Evolutionary conservation across 768 basidiomycete species (phyloP).

Genomic region (Steccherinum ochraceum): DNA sequence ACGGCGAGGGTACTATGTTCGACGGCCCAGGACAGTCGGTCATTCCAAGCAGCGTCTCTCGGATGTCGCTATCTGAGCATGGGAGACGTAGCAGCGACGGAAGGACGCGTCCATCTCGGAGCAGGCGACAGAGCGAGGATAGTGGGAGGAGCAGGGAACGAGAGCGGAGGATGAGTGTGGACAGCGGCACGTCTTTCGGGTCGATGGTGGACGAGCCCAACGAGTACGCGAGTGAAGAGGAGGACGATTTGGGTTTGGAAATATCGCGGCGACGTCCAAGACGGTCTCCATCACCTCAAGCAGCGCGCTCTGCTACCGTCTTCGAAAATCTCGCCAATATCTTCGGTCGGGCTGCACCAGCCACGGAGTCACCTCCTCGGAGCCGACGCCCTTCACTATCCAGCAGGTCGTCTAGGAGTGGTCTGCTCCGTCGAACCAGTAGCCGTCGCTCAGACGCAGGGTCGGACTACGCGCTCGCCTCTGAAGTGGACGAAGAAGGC

Average conservation of each 20-base stretch:
- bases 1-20: slow-evolving; percentile 64
- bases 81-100: slow-evolving; percentile 51
- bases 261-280: slow-evolving; percentile 10
- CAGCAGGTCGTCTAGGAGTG: slow-evolving; percentile 40
- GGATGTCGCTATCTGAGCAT: slow-evolving; percentile 62
- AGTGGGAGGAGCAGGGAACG: slow-evolving; percentile 5
- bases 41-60: slow-evolving; percentile 74
- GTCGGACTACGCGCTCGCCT: slow-evolving; percentile 52
- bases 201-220: slow-evolving; percentile 9
- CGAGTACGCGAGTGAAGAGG: slow-evolving; percentile 28
- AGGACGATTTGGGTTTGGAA: slow-evolving; percentile 20
- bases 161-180: slow-evolving; percentile 14
- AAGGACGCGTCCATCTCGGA: slow-evolving; percentile 42
- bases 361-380: slow-evolving; percentile 28
- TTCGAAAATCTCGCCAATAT: slow-evolving; percentile 66
- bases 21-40: slow-evolving; percentile 60
- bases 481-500: slow-evolving; percentile 41
- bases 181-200: slow-evolving; percentile 11
- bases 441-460: slow-evolving; percentile 49
- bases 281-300: slow-evolving; percentile 12
- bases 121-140: slow-evolving; percentile 40
- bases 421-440: slow-evolving; percentile 41
- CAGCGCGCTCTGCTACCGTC: slow-evolving; percentile 20
- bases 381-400: slow-evolving; percentile 51
- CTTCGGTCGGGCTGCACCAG: slow-evolving; percentile 45